A percentile compares a stretch with the other conserved stretches of the same genome.
Conservation (phyloP, 306 rosid species). For the Inga laurina region DNA sequence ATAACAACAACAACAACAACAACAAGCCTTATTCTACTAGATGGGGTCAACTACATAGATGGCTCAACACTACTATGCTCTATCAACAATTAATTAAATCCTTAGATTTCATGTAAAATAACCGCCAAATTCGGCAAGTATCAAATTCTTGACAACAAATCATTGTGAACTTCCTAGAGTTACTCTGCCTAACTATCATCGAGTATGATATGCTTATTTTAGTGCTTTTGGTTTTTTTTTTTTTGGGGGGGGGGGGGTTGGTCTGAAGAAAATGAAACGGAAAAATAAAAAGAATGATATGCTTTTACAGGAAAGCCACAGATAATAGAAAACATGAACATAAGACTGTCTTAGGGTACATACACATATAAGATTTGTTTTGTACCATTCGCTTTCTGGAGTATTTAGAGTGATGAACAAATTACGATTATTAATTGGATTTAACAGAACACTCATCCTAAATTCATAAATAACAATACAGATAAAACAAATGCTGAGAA, state of each 20-base stretch:
- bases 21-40: not conserved
- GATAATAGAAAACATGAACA: not conserved
- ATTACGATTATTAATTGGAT: not conserved
- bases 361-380: not conserved
- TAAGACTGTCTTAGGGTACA: constrained; percentile 8
- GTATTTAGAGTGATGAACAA: constrained; percentile 12
- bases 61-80: not conserved
- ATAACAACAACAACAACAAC: not conserved
- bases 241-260: not conserved
- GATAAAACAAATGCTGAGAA: not conserved
- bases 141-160: not conserved
- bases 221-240: no score
- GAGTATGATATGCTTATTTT: no score
- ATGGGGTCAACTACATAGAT: not conserved
- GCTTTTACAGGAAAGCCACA: not conserved
- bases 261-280: no score
- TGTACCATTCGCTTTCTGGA: constrained; percentile 4
- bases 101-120: no score
- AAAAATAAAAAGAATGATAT: not conserved
- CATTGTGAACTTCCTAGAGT: not conserved
- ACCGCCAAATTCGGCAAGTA: not conserved
- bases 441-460: constrained; percentile 4
- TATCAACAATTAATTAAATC: not conserved
- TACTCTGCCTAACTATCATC: not conserved
- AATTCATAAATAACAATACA: not conserved